Evolutionary conservation across 306 rosid species (phyloP), one percentile per base, ranked within the genome.

Genomic region (Vigna unguiculata): DNA sequence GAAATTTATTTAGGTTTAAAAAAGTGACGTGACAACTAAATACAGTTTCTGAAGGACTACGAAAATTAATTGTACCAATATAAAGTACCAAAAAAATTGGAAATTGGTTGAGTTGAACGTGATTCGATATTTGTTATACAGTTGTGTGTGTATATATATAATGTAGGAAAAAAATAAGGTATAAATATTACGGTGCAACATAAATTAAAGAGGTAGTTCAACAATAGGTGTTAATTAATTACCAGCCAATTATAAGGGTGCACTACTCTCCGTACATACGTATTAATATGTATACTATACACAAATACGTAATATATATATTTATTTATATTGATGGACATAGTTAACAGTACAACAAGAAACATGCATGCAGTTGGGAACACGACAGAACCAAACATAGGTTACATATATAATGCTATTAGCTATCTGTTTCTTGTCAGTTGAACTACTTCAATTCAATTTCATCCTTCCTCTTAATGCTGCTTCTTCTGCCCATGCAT

Each of bases 141-240:
- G 30, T 45, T 81, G 60, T 61, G 13, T 2, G 3, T 54, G 4
- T 4, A n/a, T 17, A 32, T 13, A 16, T 15, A 48, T 15, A 0
- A 53, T 8, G 5, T 2, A 21, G 43, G 6, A 0, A 36, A 7
- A 7, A 41, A 10, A 9, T 14, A 59, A 24, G 40, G 2, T 72
- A 63, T 17, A 10, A 43, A 24, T 19, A 41, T 28, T 14, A 17
- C 30, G 47, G 1, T 47, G 77, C 57, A 51, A 69, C 73, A 75
- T 64, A 62, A 82, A 43, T 43, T 11, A 43, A 81, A 70, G 54
- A 2, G 74, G 81, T 52, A 9, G 85, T 62, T 63, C 81, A 11
- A 41, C 1, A 63, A 66, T 45, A 75, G 85, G 13, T 81, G 72
- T 40, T 75, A 63, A 61, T 34, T 34, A 34, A 8, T 5, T 65